Evolutionary conservation across 352 stramenopile genomes (phyloP).

Genomic region (Pythium grandisporangium): DNA sequence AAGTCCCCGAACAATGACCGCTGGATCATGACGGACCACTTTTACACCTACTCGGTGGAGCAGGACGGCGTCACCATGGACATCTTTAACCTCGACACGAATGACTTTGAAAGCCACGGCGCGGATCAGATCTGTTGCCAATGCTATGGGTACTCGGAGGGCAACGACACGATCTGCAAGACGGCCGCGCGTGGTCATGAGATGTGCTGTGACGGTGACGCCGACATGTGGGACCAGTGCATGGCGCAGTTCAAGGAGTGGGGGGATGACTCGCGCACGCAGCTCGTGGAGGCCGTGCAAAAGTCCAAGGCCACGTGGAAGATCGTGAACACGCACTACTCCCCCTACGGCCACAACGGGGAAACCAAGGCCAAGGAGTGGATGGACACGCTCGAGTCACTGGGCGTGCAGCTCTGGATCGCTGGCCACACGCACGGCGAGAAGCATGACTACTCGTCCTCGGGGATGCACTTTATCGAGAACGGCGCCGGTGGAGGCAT

Average conservation of each 20-base stretch:
- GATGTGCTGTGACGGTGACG: conserved; percentile 16
- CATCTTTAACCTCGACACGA: conserved; percentile 47
- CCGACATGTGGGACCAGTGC: conserved; percentile 24
- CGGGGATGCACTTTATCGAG: conserved; percentile 27
- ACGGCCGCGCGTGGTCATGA: conserved; percentile 15
- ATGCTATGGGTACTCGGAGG: conserved; percentile 24
- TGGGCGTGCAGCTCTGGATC: conserved; percentile 17
- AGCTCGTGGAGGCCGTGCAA: conserved; percentile 17
- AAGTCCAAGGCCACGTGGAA: conserved; percentile 32
- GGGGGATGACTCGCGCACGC: conserved; percentile 16
- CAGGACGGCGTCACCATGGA: conserved; percentile 26
- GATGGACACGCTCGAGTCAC: conserved; percentile 10
- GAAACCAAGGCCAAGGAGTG: conserved; percentile 12
- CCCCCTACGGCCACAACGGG: conserved; percentile 23
- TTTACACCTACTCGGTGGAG: conserved; percentile 26
- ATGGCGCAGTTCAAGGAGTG: conserved; percentile 25
- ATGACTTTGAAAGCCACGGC: conserved; percentile 26
- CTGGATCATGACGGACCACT: conserved; percentile 36
- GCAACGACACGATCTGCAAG: conserved; percentile 25
- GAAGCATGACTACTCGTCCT: conserved; percentile 23
- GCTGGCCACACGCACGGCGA: conserved; percentile 29
- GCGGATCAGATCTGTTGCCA: conserved; percentile 33
- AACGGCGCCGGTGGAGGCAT: conserved; percentile 33
- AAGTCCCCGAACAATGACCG: conserved; percentile 36
- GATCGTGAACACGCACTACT: conserved; percentile 37